Conservation (phyloP, 2,329 filamentous ascomycete genomes). For the Coniella vitis region DNA sequence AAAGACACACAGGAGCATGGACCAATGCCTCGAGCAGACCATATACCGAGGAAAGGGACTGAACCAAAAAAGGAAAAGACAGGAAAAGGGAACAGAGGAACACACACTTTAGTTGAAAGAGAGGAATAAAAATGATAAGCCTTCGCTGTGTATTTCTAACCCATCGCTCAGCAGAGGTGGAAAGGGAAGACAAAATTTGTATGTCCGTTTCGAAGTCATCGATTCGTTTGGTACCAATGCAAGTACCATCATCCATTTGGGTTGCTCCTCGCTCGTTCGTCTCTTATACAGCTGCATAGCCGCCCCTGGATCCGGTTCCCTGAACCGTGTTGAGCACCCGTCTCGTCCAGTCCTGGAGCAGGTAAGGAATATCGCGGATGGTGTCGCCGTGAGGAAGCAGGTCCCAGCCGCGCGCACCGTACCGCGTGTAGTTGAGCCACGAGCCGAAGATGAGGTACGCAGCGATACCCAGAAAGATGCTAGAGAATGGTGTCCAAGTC, state of each 20-base stretch:
- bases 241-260: neutral
- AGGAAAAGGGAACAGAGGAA: too few relatives aligned
- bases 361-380: conserved; percentile 84
- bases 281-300: conserved; percentile 80
- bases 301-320: conserved; percentile 75
- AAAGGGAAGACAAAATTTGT: too few relatives aligned
- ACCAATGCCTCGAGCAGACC: too few relatives aligned
- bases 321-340: conserved; percentile 78
- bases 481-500: conserved; percentile 32
- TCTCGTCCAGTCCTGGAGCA: conserved; percentile 81
- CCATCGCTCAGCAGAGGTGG: too few relatives aligned
- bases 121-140: too few relatives aligned
- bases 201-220: too few relatives aligned
- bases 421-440: conserved; percentile 98
- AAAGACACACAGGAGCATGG: too few relatives aligned
- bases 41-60: too few relatives aligned
- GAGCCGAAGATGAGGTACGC: conserved; percentile 95
- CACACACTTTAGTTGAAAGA: too few relatives aligned
- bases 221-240: too few relatives aligned
- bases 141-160: too few relatives aligned
- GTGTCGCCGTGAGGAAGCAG: conserved; percentile 87
- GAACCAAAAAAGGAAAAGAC: too few relatives aligned
- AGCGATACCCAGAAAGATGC: conserved; percentile 76
- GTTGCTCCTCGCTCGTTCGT: neutral
- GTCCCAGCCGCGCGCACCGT: conserved; percentile 92